Percentiles rank a stretch among this genome's conserved stretches.
phyloP scores from a whole-genome alignment of 163 green algal genomes.

The Chlamydomonas reinhardtii region DNA sequence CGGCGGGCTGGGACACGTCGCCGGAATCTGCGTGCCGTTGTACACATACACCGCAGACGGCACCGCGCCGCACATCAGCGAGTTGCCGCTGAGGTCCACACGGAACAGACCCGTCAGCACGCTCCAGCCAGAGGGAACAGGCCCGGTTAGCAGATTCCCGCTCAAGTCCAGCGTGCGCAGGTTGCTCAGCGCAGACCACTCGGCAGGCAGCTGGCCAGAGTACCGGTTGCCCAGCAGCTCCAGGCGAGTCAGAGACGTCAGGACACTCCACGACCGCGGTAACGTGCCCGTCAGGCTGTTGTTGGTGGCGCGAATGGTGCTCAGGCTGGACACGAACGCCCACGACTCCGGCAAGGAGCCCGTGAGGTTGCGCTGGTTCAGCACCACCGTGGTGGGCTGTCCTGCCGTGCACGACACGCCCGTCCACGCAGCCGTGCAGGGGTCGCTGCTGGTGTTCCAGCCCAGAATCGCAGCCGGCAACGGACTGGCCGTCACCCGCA shows the following conservation, averaged over 20 bases:
- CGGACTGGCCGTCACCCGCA: background rate
- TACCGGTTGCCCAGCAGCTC: background rate
- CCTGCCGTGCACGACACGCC: slow-evolving; percentile 28
- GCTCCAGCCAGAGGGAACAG: background rate
- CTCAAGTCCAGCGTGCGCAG: background rate
- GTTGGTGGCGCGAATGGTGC: background rate
- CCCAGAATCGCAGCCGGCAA: background rate
- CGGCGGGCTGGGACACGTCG: background rate
- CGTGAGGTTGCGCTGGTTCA: background rate
- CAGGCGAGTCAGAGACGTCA: background rate
- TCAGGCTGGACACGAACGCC: background rate
- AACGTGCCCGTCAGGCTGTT: background rate
- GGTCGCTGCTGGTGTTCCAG: slow-evolving; percentile 32
- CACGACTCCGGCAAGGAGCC: background rate
- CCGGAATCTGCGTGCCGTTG: background rate
- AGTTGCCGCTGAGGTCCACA: background rate
- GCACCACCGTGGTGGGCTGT: background rate
- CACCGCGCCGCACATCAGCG: background rate
- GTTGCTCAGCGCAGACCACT: background rate
- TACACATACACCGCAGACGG: background rate
- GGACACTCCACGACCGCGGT: background rate
- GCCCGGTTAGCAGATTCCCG: background rate
- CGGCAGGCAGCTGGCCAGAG: background rate
- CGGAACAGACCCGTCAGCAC: background rate
- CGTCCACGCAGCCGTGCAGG: slow-evolving; percentile 10